Conservation (phyloP, 1,284 basidiomycete genomes). For the Clitocybe nebularis region DNA sequence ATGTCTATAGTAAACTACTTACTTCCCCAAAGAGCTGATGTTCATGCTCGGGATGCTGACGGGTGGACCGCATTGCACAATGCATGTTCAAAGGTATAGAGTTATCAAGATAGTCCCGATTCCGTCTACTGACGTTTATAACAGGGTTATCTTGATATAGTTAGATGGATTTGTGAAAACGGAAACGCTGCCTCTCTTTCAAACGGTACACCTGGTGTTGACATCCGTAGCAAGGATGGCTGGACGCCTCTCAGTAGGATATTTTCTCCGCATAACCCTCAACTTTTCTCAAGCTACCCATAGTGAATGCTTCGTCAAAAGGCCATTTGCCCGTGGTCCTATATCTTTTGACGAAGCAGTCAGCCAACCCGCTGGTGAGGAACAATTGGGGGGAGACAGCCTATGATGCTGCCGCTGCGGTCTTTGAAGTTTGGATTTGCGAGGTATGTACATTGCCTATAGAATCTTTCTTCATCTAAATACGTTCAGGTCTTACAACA, state of each 20-base stretch:
- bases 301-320: constrained; percentile 91
- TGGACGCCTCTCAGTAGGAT: constrained; percentile 82
- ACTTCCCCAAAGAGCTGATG: constrained; percentile 63
- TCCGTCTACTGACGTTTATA: too few relatives aligned
- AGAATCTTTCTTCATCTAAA: not conserved
- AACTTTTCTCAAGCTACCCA: constrained; percentile 9
- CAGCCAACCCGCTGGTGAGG: constrained; percentile 75
- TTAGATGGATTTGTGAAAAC: constrained; percentile 73
- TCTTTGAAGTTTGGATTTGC: constrained; percentile 90
- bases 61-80: constrained; percentile 89
- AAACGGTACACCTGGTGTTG: constrained; percentile 58
- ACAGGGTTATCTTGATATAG: constrained; percentile 86
- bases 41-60: constrained; percentile 75
- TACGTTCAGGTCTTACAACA: constrained; percentile 81
- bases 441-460: constrained; percentile 49
- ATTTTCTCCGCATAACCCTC: constrained; percentile 3
- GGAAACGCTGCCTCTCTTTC: constrained; percentile 55
- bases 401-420: constrained; percentile 84
- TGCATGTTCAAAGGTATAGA: constrained; percentile 80
- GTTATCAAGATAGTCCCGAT: too few relatives aligned
- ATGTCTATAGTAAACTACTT: constrained; percentile 65
- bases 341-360: constrained; percentile 79
- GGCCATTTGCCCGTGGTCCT: constrained; percentile 84
- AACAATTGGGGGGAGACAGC: constrained; percentile 94
- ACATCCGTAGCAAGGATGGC: constrained; percentile 74